phyloP scores from a whole-genome alignment of 495 filamentous ascomycete species.

The Hamigera avellanea region DNA sequence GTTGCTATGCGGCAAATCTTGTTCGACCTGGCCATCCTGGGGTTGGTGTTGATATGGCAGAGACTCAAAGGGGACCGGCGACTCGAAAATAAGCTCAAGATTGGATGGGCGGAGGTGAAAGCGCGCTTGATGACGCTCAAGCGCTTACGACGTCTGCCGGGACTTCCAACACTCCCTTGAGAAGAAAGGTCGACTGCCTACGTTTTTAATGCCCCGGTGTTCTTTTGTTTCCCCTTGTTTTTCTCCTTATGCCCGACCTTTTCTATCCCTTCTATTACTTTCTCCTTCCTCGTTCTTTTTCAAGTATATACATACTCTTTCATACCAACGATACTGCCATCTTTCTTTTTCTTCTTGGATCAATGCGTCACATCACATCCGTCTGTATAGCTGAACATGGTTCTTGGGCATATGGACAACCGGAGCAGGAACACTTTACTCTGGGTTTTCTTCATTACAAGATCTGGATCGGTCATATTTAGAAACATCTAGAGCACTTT shows the following conservation, averaged over 20 bases:
- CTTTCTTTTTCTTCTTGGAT: too few species aligned
- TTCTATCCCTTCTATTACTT: conserved; percentile 2
- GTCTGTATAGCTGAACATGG: too few species aligned
- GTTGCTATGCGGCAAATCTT: conserved; percentile 58
- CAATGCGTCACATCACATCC: too few species aligned
- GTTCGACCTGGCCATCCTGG: conserved; percentile 58
- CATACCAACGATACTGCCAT: neutral
- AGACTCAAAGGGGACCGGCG: conserved; percentile 62
- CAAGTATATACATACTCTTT: conserved; percentile 6
- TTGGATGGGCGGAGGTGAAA: conserved; percentile 49
- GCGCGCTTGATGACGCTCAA: conserved; percentile 43
- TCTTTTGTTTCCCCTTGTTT: conserved; percentile 2
- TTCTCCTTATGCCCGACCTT: neutral
- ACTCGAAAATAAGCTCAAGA: conserved; percentile 63
- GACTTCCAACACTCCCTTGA: conserved; percentile 16
- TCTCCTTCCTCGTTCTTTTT: conserved; percentile 3
- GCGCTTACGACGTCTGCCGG: conserved; percentile 12
- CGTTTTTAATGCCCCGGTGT: too few species aligned
- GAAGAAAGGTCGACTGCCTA: neutral
- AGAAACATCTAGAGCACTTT: too few species aligned
- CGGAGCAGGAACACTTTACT: too few species aligned
- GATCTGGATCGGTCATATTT: too few species aligned
- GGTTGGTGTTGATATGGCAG: conserved; percentile 67
- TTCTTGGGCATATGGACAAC: too few species aligned
- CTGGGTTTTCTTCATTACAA: too few species aligned